Base-by-base conservation (phyloP, 805 yeast genomes). In the Metschnikowia rubicola region DNA sequence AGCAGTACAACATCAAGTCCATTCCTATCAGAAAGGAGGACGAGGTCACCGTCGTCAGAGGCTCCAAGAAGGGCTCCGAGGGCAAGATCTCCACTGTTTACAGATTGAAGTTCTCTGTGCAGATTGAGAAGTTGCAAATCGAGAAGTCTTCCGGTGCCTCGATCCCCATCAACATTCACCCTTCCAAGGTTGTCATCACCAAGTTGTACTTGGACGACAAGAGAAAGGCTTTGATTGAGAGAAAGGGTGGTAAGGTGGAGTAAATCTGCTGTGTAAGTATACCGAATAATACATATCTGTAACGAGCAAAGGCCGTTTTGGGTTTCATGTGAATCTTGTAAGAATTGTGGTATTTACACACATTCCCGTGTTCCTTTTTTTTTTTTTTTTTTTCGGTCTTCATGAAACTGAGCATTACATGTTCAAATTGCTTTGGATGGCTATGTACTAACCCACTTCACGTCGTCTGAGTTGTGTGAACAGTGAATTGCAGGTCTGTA, bases 1-100 rank as follows among this genome's bases (percentile, higher is more conserved):
- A 86, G 76, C 85, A 94, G 82, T 94, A 91, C 88, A 90, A 90
- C 75, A 80, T 94, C 79, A 89, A 84, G 73, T 80, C 97, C 65
- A 79, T 94, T 61, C 99, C 99, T 75, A 84, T 94, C 82, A 94
- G 97, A 86, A 86, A 87, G 79, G 95, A 91, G 66, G 99, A 94
- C 75, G 89, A 87, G 77, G 96, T 94, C 66, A 76, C 81, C 66
- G 94, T 94, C 70, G 92, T 86, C 74, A 92, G 99, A 80, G 99
- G 99, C 73, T 88, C 98, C 71, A 88, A 88, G 87, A 94, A 94
- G 84, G 99, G 98, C 75, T 90, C 92, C 67, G 99, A 92, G 83
- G 99, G 99, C 79, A 88, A 90, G 80, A 83, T 94, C 75, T 80
- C 94, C 63, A 86, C 96, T 61, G 98, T 92, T 65, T 94, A 94